Percentiles rank a stretch among this genome's conserved stretches.
Evolutionary conservation across 2,329 filamentous ascomycete genomes (phyloP).

Genomic region (Gnomoniopsis smithogilvyi): DNA sequence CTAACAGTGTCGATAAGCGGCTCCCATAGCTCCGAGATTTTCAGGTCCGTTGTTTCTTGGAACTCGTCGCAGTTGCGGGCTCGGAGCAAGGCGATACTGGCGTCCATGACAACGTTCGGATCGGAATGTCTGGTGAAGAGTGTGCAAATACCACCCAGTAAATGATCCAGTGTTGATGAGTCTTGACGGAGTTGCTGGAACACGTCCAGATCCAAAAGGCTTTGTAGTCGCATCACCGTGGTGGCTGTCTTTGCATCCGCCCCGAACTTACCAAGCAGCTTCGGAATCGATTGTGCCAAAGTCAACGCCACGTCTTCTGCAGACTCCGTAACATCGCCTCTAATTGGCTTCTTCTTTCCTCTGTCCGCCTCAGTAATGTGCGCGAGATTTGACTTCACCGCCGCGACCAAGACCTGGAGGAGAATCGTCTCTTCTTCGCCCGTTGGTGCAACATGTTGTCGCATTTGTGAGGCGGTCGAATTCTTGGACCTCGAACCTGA

Average conservation of each 20-base stretch:
- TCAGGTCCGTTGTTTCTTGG: conserved; percentile 78
- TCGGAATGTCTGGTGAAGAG: conserved; percentile 94
- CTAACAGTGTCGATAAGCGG: conserved; percentile 72
- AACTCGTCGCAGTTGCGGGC: conserved; percentile 85
- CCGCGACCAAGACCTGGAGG: conserved; percentile 80
- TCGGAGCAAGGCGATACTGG: conserved; percentile 76
- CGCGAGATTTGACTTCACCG: conserved; percentile 71
- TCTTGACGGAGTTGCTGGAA: conserved; percentile 89
- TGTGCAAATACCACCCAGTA: conserved; percentile 88
- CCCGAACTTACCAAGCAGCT: conserved; percentile 87
- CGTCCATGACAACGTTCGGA: conserved; percentile 79
- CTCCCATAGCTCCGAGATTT: conserved; percentile 82
- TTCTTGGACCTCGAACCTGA: conserved; percentile 35
- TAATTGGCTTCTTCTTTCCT: conserved; percentile 53
- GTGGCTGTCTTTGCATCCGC: conserved; percentile 84
- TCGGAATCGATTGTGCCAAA: conserved; percentile 76
- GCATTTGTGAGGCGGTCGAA: conserved; percentile 58
- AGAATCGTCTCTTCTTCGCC: conserved; percentile 79
- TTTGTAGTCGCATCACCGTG: conserved; percentile 79
- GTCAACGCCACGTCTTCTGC: conserved; percentile 77
- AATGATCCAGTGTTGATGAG: conserved; percentile 70
- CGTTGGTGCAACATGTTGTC: conserved; percentile 68
- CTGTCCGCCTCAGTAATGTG: conserved; percentile 64
- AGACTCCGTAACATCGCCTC: conserved; percentile 63
- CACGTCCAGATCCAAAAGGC: conserved; percentile 79